Percentiles rank a stretch among this genome's conserved stretches.
Evolutionary conservation across 31 red algal genomes (phyloP).

Genomic region (Asparagopsis taxiformis): DNA sequence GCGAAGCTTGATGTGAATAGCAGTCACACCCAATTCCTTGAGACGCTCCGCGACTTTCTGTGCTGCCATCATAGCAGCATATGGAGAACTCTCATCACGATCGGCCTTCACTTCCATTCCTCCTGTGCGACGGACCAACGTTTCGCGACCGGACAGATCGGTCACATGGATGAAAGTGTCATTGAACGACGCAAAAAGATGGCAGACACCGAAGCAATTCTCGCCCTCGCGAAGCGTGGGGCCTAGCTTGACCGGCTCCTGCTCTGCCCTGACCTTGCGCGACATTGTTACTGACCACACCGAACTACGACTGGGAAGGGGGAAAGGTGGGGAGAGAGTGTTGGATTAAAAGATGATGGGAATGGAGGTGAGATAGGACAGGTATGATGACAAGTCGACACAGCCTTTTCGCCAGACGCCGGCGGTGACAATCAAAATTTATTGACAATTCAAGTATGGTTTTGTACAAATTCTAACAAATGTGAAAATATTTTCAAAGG

Average conservation of each 20-base stretch:
- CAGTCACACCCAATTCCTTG: slow-evolving; percentile 97
- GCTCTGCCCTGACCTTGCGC: slow-evolving; percentile 17
- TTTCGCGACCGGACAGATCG: slow-evolving; percentile 97
- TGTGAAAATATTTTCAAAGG: neutral
- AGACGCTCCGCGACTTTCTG: slow-evolving; percentile 99
- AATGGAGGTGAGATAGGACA: no score
- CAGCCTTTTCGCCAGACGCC: neutral
- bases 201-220: slow-evolving; percentile 92
- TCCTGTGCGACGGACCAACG: slow-evolving; percentile 95
- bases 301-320: no score
- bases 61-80: slow-evolving; percentile 99
- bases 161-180: slow-evolving; percentile 99
- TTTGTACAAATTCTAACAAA: neutral
- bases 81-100: slow-evolving; percentile 98
- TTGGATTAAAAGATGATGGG: no score
- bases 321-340: no score
- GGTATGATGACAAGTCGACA: no score
- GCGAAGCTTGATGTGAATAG: slow-evolving; percentile 99
- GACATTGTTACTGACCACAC: no score
- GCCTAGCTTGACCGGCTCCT: slow-evolving; percentile 73
- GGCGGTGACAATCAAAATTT: slow-evolving; percentile 11
- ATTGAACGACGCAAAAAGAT: slow-evolving; percentile 99
- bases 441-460: neutral
- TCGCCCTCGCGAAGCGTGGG: slow-evolving; percentile 94
- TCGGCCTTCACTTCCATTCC: slow-evolving; percentile 99